Base-by-base conservation (phyloP, 306 rosid species). In the Lagenaria siceraria region DNA sequence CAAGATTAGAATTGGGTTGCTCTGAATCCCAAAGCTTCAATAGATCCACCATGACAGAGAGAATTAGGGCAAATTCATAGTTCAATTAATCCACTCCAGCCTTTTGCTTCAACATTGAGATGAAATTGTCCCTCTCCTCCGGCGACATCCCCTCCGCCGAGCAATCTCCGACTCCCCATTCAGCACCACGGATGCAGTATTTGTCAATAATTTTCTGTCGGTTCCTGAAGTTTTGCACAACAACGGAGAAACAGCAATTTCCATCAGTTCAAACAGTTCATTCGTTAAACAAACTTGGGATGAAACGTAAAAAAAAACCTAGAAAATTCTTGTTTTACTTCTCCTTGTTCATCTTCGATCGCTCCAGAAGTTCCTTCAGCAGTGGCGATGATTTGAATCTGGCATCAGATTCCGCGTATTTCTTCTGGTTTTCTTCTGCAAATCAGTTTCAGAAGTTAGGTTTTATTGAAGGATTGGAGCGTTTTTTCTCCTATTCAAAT, bases 101-200 rank as follows among this genome's bases (percentile, higher is more conserved):
- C 73, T 77, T 88, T 85, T 88, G 80, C 89, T 90, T 93, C 94
- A 93, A 78, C 85, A 68, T 83, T 24, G 87, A 79, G 78, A 94
- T 87, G 87, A 94, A 94, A 14, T 85, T 87, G 0, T 93, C 98
- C 63, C 85, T 90, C 17, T 88, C 96, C 2, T 80, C 90, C 0
- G 88, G 81, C 22, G 96, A 78, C 98, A 94, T 88, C 74, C 88
- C 96, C 81, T 90, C 93, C 0, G 94, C 73, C 19, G 97, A 91
- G 84, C 97, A 94, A 81, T 94, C 97, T 31, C 98, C 98, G 8
- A 94, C 93, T 76, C 96, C 98, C 98, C 96, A 91, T 80, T 94
- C 98, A 10, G 97, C 98, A 0, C 97, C 98, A 0, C 98, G 87
- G 70, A 94, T 3, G 81, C 97, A 94, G 79, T 94, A 91, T 89